phyloP scores from a whole-genome alignment of 352 stramenopile genomes.

The Phytophthora colocasiae region DNA sequence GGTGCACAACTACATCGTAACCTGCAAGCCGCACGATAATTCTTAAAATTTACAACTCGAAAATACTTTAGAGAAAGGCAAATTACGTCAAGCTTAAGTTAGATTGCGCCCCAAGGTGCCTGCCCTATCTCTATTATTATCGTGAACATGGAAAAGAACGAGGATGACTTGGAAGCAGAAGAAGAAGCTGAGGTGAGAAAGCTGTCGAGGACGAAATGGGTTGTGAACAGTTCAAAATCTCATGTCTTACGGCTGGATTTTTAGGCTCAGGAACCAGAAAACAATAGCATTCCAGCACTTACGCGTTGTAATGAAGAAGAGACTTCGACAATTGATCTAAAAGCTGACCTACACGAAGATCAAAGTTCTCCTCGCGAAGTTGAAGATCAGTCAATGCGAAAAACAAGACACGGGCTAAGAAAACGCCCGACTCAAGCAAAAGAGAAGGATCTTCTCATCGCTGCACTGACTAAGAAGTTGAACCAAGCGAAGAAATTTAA shows the following conservation, averaged over 20 bases:
- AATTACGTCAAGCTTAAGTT: background rate
- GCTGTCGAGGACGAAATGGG: too few species aligned
- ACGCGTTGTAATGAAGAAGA: background rate
- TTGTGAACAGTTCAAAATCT: background rate
- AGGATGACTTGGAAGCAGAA: slow-evolving; percentile 15
- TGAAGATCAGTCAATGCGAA: slow-evolving; percentile 1
- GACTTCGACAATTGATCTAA: background rate
- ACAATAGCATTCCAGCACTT: background rate
- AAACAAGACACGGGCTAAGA: slow-evolving; percentile 4
- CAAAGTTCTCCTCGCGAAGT: slow-evolving; percentile 7
- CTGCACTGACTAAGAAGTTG: slow-evolving; percentile 50
- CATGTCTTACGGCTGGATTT: background rate
- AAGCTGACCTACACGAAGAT: background rate
- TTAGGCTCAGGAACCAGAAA: slow-evolving; percentile 3
- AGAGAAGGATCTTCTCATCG: slow-evolving; percentile 22
- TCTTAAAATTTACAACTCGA: too few species aligned
- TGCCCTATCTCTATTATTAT: slow-evolving; percentile 28
- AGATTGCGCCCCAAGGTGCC: background rate
- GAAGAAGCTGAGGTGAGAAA: background rate
- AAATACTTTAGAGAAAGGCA: background rate
- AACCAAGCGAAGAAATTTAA: slow-evolving; percentile 54
- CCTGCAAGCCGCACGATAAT: too few species aligned
- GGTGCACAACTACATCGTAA: too few species aligned
- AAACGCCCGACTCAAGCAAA: background rate
- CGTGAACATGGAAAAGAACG: slow-evolving; percentile 6